Base-by-base conservation (phyloP, 371 early-diverging fungal species). In the Syncephalastrum racemosum region DNA sequence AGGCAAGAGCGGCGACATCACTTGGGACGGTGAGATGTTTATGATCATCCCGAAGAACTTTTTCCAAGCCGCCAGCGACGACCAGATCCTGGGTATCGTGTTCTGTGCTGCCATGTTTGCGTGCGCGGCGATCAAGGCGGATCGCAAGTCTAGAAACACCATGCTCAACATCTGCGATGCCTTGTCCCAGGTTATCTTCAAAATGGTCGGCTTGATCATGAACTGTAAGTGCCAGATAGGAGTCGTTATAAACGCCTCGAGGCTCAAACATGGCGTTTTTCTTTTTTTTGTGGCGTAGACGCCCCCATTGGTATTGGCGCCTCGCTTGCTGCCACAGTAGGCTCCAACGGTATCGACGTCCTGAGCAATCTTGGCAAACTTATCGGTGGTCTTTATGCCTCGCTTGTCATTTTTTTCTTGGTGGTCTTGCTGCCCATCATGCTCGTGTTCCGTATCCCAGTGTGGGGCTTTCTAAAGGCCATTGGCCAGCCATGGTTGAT, bases 241-340 rank as follows among this genome's bases (percentile, higher is more conserved):
- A 31, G 10, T 31, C 2, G 10, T 18, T 7, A 15, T 15, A 1
- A 42, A 15, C 8, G 23, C 10, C 15, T 20, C 40, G 14, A 44
- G 1, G 18, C 15, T 40, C 1, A 44, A 44, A 15, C 43, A 42
- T 23, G 36, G 36, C 36, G 8, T 31, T 31, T 2, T 31, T 44
- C 44, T 16, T 5, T 19, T 16, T 45, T 6, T 7, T 36, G 2
- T 43, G 14, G 19, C 46, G 16, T 44, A 69, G 74, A 83, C 64
- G 91, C 89, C 31, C 91, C 91, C 46, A 80, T 91, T 57, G 89
- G 89, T 71, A 85, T 91, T 54, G 78, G 80, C 42, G 80, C 83
- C 51, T 76, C 89, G 36, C 63, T 90, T 19, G 90, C 89, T 48
- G 70, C 81, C 44, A 84, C 89, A 8, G 77, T 92, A 18, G 88